Evolutionary conservation across 176 grass and related monocot species (phyloP).

Genomic region (Panicum miliaceum): DNA sequence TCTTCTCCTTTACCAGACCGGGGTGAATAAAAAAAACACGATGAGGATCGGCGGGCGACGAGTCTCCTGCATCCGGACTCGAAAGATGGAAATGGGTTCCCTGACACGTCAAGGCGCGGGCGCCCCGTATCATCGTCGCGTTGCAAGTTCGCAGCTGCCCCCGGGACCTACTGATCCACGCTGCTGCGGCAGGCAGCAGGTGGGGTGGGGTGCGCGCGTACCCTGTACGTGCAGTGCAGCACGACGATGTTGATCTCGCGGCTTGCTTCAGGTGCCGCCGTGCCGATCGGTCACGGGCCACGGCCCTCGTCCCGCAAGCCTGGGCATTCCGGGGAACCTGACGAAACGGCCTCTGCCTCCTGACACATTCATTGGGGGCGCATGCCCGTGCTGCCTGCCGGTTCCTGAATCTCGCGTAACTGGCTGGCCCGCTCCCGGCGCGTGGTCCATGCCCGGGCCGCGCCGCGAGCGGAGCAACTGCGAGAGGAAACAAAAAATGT

Average conservation of each 20-base stretch:
- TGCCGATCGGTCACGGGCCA: neutral
- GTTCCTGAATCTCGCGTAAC: neutral
- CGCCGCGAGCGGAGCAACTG: neutral
- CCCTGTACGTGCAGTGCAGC: neutral
- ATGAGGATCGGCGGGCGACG: neutral
- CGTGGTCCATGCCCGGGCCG: slow-evolving; percentile 6
- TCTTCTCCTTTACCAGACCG: neutral
- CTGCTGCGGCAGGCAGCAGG: neutral
- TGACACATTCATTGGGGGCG: slow-evolving; percentile 18
- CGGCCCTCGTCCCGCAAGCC: neutral
- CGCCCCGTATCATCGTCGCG: neutral
- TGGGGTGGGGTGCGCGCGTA: neutral
- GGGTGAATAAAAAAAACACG: neutral
- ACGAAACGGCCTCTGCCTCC: slow-evolving; percentile 32
- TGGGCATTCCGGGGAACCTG: neutral
- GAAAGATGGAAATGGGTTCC: neutral
- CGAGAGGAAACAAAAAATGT: neutral
- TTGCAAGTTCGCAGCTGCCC: neutral
- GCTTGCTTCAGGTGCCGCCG: neutral
- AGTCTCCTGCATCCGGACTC: neutral
- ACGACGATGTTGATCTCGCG: neutral
- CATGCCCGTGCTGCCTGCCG: neutral
- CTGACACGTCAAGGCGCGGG: neutral
- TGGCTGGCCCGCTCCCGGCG: neutral
- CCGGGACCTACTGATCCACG: neutral